Evolutionary conservation across 805 yeast genomes (phyloP).

Genomic region (Candida rishiriensis): DNA sequence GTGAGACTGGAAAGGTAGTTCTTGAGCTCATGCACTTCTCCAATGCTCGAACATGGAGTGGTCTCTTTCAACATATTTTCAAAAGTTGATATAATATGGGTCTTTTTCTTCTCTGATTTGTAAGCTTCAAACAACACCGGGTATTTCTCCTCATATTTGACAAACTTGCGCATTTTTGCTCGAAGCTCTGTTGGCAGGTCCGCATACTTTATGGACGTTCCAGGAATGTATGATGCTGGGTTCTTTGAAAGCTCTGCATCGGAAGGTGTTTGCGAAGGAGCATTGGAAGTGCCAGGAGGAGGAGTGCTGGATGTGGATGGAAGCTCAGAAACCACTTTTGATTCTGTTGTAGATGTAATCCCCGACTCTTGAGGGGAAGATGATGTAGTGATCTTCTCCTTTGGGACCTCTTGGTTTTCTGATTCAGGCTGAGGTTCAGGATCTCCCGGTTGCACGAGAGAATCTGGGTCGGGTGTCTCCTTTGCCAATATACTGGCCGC

Average conservation of each 20-base stretch:
- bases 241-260: neutral
- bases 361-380: no score
- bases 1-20: constrained; percentile 64
- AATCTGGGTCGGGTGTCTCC: constrained; percentile 44
- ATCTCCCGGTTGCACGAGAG: constrained; percentile 44
- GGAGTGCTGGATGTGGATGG: neutral
- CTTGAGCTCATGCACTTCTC: constrained; percentile 65
- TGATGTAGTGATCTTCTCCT: neutral
- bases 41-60: constrained; percentile 74
- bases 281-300: constrained; percentile 10
- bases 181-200: constrained; percentile 54
- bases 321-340: no score
- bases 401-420: neutral
- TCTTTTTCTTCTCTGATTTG: constrained; percentile 69
- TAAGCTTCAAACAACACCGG: constrained; percentile 83
- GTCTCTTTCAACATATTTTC: constrained; percentile 70
- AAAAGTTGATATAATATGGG: constrained; percentile 53
- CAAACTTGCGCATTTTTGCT: constrained; percentile 65
- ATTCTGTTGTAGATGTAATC: no score
- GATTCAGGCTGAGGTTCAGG: constrained; percentile 6
- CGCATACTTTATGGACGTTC: constrained; percentile 29
- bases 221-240: constrained; percentile 16
- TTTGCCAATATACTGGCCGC: constrained; percentile 33
- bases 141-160: constrained; percentile 85
- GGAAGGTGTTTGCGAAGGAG: constrained; percentile 1